Base-by-base conservation (phyloP, 2,329 filamentous ascomycete genomes). In the Chaetoscypha palmicola region DNA sequence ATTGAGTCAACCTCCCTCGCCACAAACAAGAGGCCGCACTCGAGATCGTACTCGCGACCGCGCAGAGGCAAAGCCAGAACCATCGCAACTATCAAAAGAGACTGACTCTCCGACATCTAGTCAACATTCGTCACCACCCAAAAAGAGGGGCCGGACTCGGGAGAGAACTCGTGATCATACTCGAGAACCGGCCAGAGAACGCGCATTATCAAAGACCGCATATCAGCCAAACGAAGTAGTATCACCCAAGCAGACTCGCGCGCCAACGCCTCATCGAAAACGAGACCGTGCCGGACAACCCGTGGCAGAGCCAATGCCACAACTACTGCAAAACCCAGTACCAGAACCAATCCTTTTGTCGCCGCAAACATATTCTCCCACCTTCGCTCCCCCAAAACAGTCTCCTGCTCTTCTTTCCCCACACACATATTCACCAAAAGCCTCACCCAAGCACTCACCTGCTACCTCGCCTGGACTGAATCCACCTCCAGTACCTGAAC, bases 311-410 rank as follows among this genome's bases (percentile, higher is more conserved):
- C 11, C 19, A 4, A 34, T 34, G 20, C 34, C 19, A 37, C 10
- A 37, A 20, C 34, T 11, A 19, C n/a, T 19, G 32, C 16, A 9
- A 7, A 17, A 36, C 5, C 11, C 34, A 9, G 34, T 21, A 22
- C 11, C 34, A 37, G 34, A 37, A 23, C 16, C 34, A 12, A 31
- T 11, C n/a, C 21, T 41, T 17, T 30, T 41, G 5, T 41, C 39
- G 5, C 39, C 39, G 3, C 19, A 16, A 17, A 34, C 30, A 11
- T 41, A 41, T 30, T 41, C 39, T 7, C 39, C 39, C 17, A 32
- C 19, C 7, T 22, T 34, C 21, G 28, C 39, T 24, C 20, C 30
- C n/a, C 32, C 32, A 28, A 28, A 38, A 12, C 7, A 17, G 5
- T 12, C 23, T 11, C 37, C 37, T 9, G 23, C 30, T 21, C 24